Evolutionary conservation across 2,329 filamentous ascomycete species (phyloP).

Genomic region (Microthyrium microscopicum): DNA sequence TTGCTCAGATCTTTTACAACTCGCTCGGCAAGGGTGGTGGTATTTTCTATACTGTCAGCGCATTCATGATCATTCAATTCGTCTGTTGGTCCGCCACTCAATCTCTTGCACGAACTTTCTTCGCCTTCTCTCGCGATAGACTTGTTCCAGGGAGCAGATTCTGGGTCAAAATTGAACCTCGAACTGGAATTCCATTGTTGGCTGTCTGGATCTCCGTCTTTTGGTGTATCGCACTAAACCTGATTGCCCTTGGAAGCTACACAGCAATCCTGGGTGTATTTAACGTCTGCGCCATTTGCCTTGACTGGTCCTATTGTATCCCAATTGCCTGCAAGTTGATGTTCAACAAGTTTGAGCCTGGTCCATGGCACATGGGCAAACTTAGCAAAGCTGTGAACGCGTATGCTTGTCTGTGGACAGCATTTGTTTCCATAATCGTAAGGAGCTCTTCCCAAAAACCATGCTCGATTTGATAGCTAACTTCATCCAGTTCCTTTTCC

Average conservation of each 20-base stretch:
- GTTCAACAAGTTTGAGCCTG: conserved; percentile 33
- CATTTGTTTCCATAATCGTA: conserved; percentile 6
- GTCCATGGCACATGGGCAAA: conserved; percentile 10
- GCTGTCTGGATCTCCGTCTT: conserved; percentile 40
- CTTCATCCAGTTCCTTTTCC: conserved; percentile 10
- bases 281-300: conserved; percentile 37
- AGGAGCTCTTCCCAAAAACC: background rate
- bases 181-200: conserved; percentile 34
- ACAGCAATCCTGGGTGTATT: conserved; percentile 36
- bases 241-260: conserved; percentile 40
- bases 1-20: conserved; percentile 42
- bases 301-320: conserved; percentile 40
- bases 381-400: conserved; percentile 8
- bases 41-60: conserved; percentile 38
- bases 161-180: conserved; percentile 33
- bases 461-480: conserved; percentile 9
- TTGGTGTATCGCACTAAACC: conserved; percentile 40
- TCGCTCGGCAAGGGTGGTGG: conserved; percentile 36
- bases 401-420: conserved; percentile 10
- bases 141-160: conserved; percentile 30
- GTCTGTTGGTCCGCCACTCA: conserved; percentile 42
- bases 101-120: conserved; percentile 35
- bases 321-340: conserved; percentile 51
- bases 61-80: conserved; percentile 41
- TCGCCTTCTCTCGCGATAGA: conserved; percentile 37